Percentiles rank a stretch among this genome's conserved stretches.
Evolutionary conservation across 495 filamentous ascomycete species (phyloP).

Genomic region (Achaetomiella virescens): DNA sequence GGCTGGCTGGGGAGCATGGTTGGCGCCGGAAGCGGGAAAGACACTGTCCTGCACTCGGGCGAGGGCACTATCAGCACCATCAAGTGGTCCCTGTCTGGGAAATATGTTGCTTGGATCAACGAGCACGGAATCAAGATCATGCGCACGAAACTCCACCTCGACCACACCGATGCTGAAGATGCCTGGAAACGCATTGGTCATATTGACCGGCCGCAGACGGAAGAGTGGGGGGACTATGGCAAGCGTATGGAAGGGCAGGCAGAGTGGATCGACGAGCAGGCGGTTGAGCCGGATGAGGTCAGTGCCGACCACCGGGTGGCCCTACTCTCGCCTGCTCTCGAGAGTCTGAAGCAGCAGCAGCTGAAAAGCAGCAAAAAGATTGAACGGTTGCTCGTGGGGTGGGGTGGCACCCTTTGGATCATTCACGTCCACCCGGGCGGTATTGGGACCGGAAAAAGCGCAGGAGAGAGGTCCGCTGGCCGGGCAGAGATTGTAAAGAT

Average conservation of each 20-base stretch:
- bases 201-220: slow-evolving; percentile 71
- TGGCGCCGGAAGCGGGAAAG: slow-evolving; percentile 70
- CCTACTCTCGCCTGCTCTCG: slow-evolving; percentile 38
- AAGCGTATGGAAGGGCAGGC: slow-evolving; percentile 84
- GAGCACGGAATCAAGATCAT: slow-evolving; percentile 97
- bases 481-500: slow-evolving; percentile 85
- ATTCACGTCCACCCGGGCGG: slow-evolving; percentile 83
- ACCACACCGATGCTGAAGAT: slow-evolving; percentile 66
- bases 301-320: slow-evolving; percentile 32
- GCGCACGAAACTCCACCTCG: slow-evolving; percentile 79
- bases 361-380: slow-evolving; percentile 39
- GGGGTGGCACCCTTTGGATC: slow-evolving; percentile 94
- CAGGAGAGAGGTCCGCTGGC: slow-evolving; percentile 65
- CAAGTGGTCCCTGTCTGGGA: slow-evolving; percentile 85
- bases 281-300: slow-evolving; percentile 54
- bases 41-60: slow-evolving; percentile 82
- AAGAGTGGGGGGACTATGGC: slow-evolving; percentile 92
- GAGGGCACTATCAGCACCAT: slow-evolving; percentile 88
- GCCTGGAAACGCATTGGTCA: slow-evolving; percentile 97
- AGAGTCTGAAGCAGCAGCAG: slow-evolving; percentile 40
- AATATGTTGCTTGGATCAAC: slow-evolving; percentile 89
- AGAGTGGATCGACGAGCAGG: slow-evolving; percentile 85
- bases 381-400: slow-evolving; percentile 86
- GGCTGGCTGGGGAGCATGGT: slow-evolving; percentile 90
- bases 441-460: slow-evolving; percentile 58